Conservation (phyloP, 2,329 filamentous ascomycete species). For the Stachybotrys chlorohalonatus region DNA sequence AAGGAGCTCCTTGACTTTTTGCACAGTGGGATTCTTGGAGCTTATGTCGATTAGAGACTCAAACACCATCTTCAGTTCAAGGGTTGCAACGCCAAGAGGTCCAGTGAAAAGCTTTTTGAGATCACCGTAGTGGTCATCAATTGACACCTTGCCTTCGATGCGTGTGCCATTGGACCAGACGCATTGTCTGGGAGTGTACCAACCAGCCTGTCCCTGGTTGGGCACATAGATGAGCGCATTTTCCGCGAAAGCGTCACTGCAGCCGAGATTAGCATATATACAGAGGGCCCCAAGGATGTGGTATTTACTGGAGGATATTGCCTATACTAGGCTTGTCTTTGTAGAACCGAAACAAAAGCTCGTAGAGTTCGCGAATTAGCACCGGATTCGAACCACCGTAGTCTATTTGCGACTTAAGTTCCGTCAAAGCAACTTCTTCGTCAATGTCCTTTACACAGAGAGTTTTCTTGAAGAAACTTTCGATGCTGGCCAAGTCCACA, state of each 20-base stretch:
- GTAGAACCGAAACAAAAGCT: neutral
- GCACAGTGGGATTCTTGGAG: neutral
- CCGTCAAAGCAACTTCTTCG: neutral
- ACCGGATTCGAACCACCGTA: neutral
- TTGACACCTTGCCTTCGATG: conserved; percentile 13
- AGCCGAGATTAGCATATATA: neutral
- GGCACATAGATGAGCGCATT: conserved; percentile 5
- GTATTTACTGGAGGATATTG: neutral
- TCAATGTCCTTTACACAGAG: neutral
- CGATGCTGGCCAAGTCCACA: neutral
- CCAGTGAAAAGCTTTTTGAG: conserved; percentile 20
- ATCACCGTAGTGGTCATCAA: conserved; percentile 17
- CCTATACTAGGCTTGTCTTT: too few relatives aligned
- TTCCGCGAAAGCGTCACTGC: conserved; percentile 7
- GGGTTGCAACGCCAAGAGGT: conserved; percentile 15
- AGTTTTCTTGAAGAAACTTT: neutral
- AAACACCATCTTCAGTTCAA: conserved; percentile 20
- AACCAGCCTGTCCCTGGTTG: conserved; percentile 4
- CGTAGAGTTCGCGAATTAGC: neutral
- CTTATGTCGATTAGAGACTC: conserved; percentile 17
- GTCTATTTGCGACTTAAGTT: neutral
- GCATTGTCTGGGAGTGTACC: conserved; percentile 19
- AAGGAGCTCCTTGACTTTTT: conserved; percentile 20
- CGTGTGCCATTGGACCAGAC: conserved; percentile 21
- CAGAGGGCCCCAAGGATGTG: neutral